Evolutionary conservation across 164 flowering plant genomes (phyloP).

Genomic region (Amborella trichopoda): DNA sequence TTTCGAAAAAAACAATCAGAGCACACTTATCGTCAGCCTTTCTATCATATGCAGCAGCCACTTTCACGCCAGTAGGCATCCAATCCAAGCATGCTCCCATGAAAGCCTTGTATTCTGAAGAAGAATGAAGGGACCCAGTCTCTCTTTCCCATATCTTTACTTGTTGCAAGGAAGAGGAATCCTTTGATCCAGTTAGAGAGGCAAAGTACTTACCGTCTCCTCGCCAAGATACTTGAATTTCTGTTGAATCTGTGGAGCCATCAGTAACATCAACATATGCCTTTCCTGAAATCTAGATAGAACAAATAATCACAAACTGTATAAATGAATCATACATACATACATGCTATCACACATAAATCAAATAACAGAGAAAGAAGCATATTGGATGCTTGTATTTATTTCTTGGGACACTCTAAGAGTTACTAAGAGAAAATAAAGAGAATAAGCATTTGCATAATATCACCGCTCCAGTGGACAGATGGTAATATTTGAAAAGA

Average conservation of each 20-base stretch:
- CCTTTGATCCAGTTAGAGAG: conserved; percentile 28
- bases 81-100: conserved; percentile 64
- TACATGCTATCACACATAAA: too few species aligned
- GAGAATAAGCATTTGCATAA: too few species aligned
- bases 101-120: conserved; percentile 60
- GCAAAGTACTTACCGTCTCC: conserved; percentile 96
- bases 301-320: too few species aligned
- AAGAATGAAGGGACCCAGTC: conserved; percentile 58
- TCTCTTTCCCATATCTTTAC: conserved; percentile 90
- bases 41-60: conserved; percentile 60
- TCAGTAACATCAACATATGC: too few species aligned
- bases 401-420: too few species aligned
- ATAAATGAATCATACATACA: too few species aligned
- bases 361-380: too few species aligned
- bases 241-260: conserved; percentile 12
- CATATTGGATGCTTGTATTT: too few species aligned
- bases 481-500: too few species aligned
- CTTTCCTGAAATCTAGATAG: too few species aligned
- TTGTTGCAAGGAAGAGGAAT: conserved; percentile 26
- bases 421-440: too few species aligned
- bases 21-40: conserved; percentile 45
- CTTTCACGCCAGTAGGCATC: conserved; percentile 95
- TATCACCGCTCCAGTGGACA: too few species aligned
- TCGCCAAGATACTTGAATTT: conserved; percentile 66
- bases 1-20: conserved; percentile 65